Evolutionary conservation across 208 protist species (phyloP).

Genomic region (Wallacemonas rigidus): DNA sequence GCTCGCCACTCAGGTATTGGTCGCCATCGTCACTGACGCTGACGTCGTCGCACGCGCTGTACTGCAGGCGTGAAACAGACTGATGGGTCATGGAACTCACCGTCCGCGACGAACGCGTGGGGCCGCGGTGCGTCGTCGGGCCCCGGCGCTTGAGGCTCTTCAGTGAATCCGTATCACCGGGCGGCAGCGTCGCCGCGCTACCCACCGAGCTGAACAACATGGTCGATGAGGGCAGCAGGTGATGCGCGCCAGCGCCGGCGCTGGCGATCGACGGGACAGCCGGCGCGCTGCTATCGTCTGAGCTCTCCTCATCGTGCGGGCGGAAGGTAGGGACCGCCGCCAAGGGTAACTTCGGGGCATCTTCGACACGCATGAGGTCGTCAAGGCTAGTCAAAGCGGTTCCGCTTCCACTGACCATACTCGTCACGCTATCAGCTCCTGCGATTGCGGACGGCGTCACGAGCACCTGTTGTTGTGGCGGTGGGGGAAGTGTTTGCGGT

Average conservation of each 20-base stretch:
- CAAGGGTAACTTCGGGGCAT: neutral
- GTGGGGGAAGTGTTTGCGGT: too few relatives aligned
- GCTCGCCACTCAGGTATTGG: too few relatives aligned
- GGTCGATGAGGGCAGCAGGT: neutral
- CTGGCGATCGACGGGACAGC: neutral
- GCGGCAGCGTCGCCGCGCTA: slow-evolving; percentile 13
- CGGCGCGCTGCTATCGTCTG: neutral
- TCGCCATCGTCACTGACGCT: neutral
- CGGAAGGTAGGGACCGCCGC: neutral
- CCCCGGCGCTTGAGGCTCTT: neutral
- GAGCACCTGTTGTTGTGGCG: neutral
- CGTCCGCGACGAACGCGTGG: neutral
- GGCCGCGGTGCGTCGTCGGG: neutral
- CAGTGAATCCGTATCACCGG: slow-evolving; percentile 1
- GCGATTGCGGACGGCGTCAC: neutral
- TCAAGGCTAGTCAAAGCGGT: neutral
- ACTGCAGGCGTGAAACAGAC: neutral
- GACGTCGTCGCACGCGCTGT: slow-evolving; percentile 1
- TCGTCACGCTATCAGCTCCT: too few relatives aligned
- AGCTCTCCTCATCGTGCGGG: neutral
- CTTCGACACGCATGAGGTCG: neutral
- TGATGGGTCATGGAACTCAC: neutral
- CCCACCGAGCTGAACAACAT: slow-evolving; percentile 3
- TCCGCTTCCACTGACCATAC: neutral
- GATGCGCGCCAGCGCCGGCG: neutral